phyloP scores from a whole-genome alignment of 495 filamentous ascomycete genomes.

The Xylaria curta region DNA sequence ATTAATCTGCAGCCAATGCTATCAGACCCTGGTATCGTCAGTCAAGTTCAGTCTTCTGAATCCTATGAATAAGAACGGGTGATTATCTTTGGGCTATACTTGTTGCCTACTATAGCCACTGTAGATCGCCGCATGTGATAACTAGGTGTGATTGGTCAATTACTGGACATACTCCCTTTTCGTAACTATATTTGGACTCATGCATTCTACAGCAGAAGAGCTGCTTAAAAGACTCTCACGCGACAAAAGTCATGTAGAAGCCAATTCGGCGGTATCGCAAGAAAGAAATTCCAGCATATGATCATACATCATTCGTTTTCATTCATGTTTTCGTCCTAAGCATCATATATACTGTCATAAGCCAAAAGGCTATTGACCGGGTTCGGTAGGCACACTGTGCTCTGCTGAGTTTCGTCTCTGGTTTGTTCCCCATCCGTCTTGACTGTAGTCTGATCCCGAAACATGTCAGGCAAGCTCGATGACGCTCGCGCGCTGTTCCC shows the following conservation, averaged over 20 bases:
- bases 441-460: constrained; percentile 11
- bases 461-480: constrained; percentile 22
- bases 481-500: constrained; percentile 19
- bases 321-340: constrained; percentile 22
- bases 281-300: not conserved
- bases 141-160: constrained; percentile 20
- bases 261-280: not conserved
- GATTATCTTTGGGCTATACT: too few species aligned
- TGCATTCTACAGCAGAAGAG: not conserved
- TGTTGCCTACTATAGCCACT: too few species aligned
- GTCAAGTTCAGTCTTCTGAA: too few species aligned
- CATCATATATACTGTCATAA: constrained; percentile 25
- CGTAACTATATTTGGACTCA: not conserved
- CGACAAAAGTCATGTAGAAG: not conserved
- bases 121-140: not conserved
- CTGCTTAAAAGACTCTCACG: not conserved
- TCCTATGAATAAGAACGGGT: too few species aligned
- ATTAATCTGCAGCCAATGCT: too few species aligned
- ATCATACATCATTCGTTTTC: constrained; percentile 27
- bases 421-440: constrained; percentile 13
- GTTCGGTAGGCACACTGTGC: constrained; percentile 15
- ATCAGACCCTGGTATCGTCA: too few species aligned
- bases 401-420: constrained; percentile 21
- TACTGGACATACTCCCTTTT: not conserved
- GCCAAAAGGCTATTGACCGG: constrained; percentile 20